A percentile compares a stretch with the other conserved stretches of the same genome.
These are phyloP conservation scores for Rosa hybrid DNA, from an alignment of 331 rosid species.

Conservation along the genomic window DNA sequence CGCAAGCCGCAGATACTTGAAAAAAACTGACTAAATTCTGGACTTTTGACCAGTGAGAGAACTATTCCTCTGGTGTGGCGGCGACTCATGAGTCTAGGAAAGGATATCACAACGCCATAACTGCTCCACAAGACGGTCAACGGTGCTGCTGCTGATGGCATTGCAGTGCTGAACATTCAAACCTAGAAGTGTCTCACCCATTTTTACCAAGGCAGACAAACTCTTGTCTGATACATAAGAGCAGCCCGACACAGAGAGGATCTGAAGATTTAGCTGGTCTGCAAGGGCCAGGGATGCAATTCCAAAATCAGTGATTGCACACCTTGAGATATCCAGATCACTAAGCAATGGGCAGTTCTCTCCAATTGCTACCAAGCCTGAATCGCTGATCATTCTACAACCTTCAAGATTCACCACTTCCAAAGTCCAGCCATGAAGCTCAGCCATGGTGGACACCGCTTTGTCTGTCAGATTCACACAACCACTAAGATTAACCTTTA, in stretches of 20 bases:
- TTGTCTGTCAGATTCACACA: conserved; percentile 71
- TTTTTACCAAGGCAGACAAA: conserved; percentile 49
- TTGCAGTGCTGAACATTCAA: conserved; percentile 78
- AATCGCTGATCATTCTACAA: conserved; percentile 55
- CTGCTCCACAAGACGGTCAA: conserved; percentile 53
- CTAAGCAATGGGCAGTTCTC: conserved; percentile 55
- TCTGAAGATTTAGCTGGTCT: conserved; percentile 50
- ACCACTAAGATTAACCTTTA: conserved; percentile 69
- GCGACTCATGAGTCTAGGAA: conserved; percentile 37
- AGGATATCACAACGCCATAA: conserved; percentile 82
- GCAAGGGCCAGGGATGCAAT: conserved; percentile 56
- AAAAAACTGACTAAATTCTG: conserved; percentile 42
- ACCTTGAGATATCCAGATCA: conserved; percentile 78
- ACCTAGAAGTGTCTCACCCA: conserved; percentile 73
- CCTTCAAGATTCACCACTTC: conserved; percentile 72
- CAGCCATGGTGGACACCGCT: conserved; percentile 52
- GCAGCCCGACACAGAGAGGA: conserved; percentile 79
- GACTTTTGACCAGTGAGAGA: conserved; percentile 28
- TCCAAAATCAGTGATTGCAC: conserved; percentile 68
- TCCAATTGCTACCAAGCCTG: conserved; percentile 64
- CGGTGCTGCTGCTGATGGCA: conserved; percentile 49
- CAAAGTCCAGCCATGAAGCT: conserved; percentile 67
- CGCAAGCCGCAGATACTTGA: conserved; percentile 39
- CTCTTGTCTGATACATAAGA: conserved; percentile 61
- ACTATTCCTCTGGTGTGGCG: conserved; percentile 7